phyloP scores from a whole-genome alignment of 306 rosid species.

The Mimosa bimucronata region DNA sequence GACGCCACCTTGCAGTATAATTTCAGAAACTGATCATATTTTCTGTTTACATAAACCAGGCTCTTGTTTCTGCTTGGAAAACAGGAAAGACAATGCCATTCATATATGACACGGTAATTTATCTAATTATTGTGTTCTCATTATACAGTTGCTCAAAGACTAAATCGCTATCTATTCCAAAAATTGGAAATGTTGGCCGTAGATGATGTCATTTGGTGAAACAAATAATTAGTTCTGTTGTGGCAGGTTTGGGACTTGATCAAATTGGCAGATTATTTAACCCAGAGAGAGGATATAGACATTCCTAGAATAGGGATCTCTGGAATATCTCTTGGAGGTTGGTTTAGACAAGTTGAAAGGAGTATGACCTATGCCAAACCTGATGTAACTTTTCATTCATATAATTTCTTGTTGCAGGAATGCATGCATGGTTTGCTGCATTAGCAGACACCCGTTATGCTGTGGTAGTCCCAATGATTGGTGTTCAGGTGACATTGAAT shows the following conservation, averaged over 20 bases:
- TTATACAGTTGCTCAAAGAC: constrained; percentile 24
- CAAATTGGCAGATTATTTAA: constrained; percentile 86
- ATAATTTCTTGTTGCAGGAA: constrained; percentile 61
- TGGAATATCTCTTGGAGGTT: constrained; percentile 97
- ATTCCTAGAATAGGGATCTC: constrained; percentile 80
- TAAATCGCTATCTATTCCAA: constrained; percentile 30
- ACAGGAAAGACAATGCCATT: constrained; percentile 88
- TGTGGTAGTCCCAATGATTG: constrained; percentile 81
- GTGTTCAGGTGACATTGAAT: constrained; percentile 73
- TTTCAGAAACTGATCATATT: constrained; percentile 39
- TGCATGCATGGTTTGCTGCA: constrained; percentile 96
- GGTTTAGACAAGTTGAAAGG: constrained; percentile 34
- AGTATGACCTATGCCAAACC: constrained; percentile 22
- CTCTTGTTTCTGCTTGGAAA: constrained; percentile 86
- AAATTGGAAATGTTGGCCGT: constrained; percentile 25
- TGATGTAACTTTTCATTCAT: constrained; percentile 30
- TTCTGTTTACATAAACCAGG: constrained; percentile 50
- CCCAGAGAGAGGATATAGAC: constrained; percentile 77
- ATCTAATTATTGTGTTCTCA: constrained; percentile 25
- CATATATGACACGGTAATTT: constrained; percentile 87
- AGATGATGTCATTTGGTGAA: constrained; percentile 26
- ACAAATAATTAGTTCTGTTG: constrained; percentile 24
- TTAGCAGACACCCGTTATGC: constrained; percentile 79
- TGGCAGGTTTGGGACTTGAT: constrained; percentile 93
- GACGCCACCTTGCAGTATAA: not conserved